These are phyloP conservation scores for Populus hybrid DNA, from an alignment of 441 rosid species.

Conservation along the genomic window DNA sequence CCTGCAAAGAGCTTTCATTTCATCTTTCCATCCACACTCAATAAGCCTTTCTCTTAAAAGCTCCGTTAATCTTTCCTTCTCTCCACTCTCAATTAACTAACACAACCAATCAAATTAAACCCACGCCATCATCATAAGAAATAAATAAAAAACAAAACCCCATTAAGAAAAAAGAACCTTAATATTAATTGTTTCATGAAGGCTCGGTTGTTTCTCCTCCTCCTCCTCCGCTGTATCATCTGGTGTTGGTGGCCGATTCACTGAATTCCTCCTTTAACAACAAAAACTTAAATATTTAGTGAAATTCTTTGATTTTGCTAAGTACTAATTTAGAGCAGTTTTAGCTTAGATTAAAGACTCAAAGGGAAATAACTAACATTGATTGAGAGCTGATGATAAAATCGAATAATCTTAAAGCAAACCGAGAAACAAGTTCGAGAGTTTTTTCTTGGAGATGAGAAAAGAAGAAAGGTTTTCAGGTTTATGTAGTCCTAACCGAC, in stretches of 20 bases:
- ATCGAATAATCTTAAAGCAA: neutral
- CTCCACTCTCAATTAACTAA: slow-evolving; percentile 82
- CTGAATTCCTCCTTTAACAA: slow-evolving; percentile 55
- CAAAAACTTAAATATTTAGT: neutral
- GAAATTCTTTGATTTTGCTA: neutral
- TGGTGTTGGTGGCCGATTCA: slow-evolving; percentile 75
- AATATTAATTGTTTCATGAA: slow-evolving; percentile 64
- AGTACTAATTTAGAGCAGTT: neutral
- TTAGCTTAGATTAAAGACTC: neutral
- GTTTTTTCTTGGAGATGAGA: neutral
- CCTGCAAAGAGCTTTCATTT: slow-evolving; percentile 89
- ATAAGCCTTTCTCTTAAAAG: slow-evolving; percentile 74
- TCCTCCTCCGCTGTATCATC: slow-evolving; percentile 64
- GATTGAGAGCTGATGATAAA: neutral
- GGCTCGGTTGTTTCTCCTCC: slow-evolving; percentile 48
- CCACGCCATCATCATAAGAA: neutral
- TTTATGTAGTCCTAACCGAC: neutral
- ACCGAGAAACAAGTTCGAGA: neutral
- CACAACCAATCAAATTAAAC: neutral
- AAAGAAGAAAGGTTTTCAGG: neutral
- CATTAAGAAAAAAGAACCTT: slow-evolving; percentile 39
- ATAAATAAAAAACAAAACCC: neutral
- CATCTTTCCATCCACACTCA: slow-evolving; percentile 95
- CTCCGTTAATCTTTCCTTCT: slow-evolving; percentile 79
- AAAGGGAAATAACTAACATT: slow-evolving; percentile 13